Evolutionary conservation across 805 yeast species (phyloP).

Genomic region (Lachancea sp.): DNA sequence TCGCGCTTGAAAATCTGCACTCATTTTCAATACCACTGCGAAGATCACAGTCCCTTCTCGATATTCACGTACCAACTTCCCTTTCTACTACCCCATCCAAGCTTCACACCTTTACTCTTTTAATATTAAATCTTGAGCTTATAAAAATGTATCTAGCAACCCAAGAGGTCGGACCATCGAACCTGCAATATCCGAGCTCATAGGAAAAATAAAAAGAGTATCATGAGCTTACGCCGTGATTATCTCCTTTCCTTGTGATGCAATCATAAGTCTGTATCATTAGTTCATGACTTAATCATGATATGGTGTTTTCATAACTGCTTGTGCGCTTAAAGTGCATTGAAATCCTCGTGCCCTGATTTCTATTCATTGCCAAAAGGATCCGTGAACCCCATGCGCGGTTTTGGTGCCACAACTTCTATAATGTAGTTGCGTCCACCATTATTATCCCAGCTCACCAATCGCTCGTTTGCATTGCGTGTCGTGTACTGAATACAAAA

Average conservation of each 20-base stretch:
- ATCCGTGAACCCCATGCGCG: constrained; percentile 20
- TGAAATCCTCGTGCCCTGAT: neutral
- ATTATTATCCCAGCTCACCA: constrained; percentile 30
- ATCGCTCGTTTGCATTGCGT: constrained; percentile 16
- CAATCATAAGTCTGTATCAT: neutral
- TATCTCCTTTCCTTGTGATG: neutral
- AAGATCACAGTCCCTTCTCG: too few relatives aligned
- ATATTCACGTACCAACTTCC: too few relatives aligned
- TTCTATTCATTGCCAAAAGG: constrained; percentile 14
- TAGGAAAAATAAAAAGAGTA: neutral
- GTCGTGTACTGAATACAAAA: constrained; percentile 28
- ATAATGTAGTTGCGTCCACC: constrained; percentile 20
- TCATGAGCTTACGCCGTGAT: neutral
- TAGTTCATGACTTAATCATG: neutral
- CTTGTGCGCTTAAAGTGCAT: neutral
- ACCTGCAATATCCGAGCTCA: constrained; percentile 1
- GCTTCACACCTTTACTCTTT: too few relatives aligned
- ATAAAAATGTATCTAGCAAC: neutral
- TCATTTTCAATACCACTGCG: too few relatives aligned
- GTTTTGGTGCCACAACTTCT: constrained; percentile 5
- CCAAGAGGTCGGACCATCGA: constrained; percentile 1
- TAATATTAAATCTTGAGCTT: too few relatives aligned
- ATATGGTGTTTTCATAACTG: neutral
- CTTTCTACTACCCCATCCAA: too few relatives aligned
- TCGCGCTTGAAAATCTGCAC: too few relatives aligned